phyloP scores from a whole-genome alignment of 805 yeast species.

The Lachancea dasiensis region DNA sequence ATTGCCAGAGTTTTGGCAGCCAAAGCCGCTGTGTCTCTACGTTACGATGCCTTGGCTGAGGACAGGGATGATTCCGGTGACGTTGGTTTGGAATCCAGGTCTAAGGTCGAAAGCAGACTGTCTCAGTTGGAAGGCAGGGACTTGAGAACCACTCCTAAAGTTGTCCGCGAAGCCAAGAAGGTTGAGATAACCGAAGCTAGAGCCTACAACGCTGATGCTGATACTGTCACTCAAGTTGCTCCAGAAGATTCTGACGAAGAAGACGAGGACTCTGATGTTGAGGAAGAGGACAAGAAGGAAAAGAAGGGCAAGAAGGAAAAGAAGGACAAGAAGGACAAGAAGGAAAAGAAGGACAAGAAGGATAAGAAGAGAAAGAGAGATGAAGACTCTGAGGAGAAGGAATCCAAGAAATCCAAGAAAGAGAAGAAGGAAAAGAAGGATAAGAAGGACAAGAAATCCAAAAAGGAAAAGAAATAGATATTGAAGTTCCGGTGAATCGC shows the following conservation, averaged over 20 bases:
- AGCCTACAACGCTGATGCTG: constrained; percentile 95
- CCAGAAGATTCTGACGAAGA: constrained; percentile 35
- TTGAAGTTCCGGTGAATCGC: too few relatives aligned
- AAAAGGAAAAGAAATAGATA: constrained; percentile 8
- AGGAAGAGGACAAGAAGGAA: constrained; percentile 33
- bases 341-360: constrained; percentile 21
- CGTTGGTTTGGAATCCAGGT: constrained; percentile 83
- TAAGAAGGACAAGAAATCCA: constrained; percentile 7
- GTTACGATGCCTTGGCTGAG: constrained; percentile 96
- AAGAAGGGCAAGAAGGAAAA: constrained; percentile 33
- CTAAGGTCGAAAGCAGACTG: constrained; percentile 89
- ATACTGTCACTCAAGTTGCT: constrained; percentile 45
- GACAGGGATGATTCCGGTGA: constrained; percentile 95
- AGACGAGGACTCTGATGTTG: constrained; percentile 36
- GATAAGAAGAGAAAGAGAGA: constrained; percentile 19
- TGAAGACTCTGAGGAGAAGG: constrained; percentile 10
- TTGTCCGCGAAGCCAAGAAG: constrained; percentile 77
- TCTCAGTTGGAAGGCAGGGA: constrained; percentile 97
- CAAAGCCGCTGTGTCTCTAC: constrained; percentile 92
- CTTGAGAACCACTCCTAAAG: constrained; percentile 80
- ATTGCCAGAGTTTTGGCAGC: constrained; percentile 98
- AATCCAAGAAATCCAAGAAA: constrained; percentile 35
- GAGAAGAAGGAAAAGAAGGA: constrained; percentile 23
- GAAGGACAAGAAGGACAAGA: constrained; percentile 28
- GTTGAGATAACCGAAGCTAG: constrained; percentile 78